A percentile compares a stretch with the other conserved stretches of the same genome.
phyloP scores from a whole-genome alignment of 805 yeast species.

The Zygoascus tannicola region DNA sequence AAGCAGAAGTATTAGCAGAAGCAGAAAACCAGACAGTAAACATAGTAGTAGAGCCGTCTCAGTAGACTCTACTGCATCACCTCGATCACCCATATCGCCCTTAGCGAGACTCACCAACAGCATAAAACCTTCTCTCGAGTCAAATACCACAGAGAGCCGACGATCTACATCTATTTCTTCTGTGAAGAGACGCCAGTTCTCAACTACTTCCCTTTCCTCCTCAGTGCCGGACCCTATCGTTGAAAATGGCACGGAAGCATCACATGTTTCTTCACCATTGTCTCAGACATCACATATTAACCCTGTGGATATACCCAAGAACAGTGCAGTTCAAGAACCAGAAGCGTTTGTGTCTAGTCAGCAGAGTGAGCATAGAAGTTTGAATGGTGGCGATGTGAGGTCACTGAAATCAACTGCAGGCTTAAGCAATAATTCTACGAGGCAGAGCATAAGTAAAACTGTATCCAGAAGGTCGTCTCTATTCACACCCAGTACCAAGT shows the following conservation, averaged over 20 bases:
- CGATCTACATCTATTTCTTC: not conserved
- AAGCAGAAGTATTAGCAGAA: not conserved
- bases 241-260: not conserved
- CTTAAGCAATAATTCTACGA: not conserved
- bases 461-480: not conserved
- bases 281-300: not conserved
- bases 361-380: no score
- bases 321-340: no score
- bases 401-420: not conserved
- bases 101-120: slow-evolving; percentile 7
- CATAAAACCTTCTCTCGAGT: slow-evolving; percentile 6
- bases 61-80: slow-evolving; percentile 2
- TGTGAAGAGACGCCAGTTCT: not conserved
- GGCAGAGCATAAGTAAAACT: not conserved
- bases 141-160: not conserved
- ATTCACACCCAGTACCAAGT: not conserved
- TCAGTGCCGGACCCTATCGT: not conserved
- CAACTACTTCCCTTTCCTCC: not conserved
- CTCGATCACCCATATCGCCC: slow-evolving; percentile 8
- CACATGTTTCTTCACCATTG: not conserved
- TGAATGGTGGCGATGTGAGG: not conserved
- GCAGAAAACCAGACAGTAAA: not conserved
- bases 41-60: not conserved
- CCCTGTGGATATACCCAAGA: no score
- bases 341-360: no score